Base-by-base conservation (phyloP, 2,329 filamentous ascomycete species). In the Kalaharituber pfeilii region DNA sequence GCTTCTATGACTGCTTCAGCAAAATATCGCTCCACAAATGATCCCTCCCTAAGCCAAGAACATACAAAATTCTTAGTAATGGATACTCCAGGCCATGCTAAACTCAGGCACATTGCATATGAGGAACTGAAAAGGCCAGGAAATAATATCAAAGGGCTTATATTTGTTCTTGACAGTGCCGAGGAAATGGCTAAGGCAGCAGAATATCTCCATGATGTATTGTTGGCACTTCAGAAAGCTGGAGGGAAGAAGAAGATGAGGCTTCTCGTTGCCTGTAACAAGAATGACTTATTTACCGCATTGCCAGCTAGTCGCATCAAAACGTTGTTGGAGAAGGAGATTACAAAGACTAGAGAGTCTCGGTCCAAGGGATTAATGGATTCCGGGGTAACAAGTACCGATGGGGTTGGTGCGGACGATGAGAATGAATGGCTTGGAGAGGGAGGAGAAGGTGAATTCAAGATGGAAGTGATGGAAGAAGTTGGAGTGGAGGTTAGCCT, bases 61-160 rank as follows among this genome's bases (percentile, higher is more conserved):
- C 79, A 82, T 66, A 80, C 77, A 60, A 82, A 80, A 66, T 85
- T 91, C 67, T 72, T 84, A 39, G 72, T 96, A 29, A 71, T 85
- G 65, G 91, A 98, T 70, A 96, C 89, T 0, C 91, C 91, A 0
- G 91, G 91, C 36, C 91, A 98, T 71, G 87, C 86, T 63, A 98
- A 98, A 71, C 79, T 98, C 56, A 85, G 91, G 57, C 76, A 79
- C 63, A 73, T 79, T 60, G 80, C 84, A 2, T 72, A 83, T 56
- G 68, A 72, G 42, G 71, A 69, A 52, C 69, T 82, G 25, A 65
- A 61, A 26, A 57, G 59, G 5, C 60, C 57, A 24, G 55, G 51
- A 4, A 36, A 13, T 18, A 47, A 22, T 22, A 56, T 89, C 49
- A 76, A 76, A 39, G 88, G 83, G 18, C 73, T 96, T 52, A 75